Conservation (phyloP, 352 stramenopile species). For the Phytopythium helicoides region DNA sequence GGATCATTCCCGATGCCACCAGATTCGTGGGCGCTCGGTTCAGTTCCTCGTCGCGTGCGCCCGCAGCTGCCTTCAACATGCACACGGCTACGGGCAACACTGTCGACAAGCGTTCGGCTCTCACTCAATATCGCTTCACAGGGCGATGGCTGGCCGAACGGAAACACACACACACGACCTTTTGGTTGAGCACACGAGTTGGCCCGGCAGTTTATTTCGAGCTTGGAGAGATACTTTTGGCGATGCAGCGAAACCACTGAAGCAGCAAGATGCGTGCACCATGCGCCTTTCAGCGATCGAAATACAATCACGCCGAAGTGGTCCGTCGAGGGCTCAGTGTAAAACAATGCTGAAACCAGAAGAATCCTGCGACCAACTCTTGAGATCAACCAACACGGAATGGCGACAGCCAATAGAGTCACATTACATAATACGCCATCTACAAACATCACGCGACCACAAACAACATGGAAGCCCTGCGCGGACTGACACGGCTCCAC, state of each 20-base stretch:
- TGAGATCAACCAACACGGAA: no score
- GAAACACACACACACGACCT: conserved; percentile 4
- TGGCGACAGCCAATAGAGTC: no score
- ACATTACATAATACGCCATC: conserved; percentile 2
- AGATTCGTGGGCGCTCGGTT: background rate
- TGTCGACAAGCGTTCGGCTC: background rate
- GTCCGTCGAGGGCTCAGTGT: no score
- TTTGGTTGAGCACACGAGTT: background rate
- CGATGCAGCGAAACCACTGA: no score
- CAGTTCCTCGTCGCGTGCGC: background rate
- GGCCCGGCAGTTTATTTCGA: no score
- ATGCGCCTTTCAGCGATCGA: no score
- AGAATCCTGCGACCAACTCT: no score
- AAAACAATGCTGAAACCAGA: no score
- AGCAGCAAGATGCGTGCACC: no score
- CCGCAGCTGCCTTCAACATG: conserved; percentile 4
- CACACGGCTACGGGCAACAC: background rate
- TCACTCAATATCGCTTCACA: background rate
- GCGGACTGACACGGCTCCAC: background rate
- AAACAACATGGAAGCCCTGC: conserved; percentile 4
- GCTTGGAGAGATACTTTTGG: no score
- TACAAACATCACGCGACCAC: conserved; percentile 1
- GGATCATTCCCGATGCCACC: conserved; percentile 1
- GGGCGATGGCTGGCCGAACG: conserved; percentile 2
- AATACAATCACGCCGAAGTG: no score